Base-by-base conservation (phyloP, 1,284 basidiomycete genomes). In the Rhodotorula sp. region DNA sequence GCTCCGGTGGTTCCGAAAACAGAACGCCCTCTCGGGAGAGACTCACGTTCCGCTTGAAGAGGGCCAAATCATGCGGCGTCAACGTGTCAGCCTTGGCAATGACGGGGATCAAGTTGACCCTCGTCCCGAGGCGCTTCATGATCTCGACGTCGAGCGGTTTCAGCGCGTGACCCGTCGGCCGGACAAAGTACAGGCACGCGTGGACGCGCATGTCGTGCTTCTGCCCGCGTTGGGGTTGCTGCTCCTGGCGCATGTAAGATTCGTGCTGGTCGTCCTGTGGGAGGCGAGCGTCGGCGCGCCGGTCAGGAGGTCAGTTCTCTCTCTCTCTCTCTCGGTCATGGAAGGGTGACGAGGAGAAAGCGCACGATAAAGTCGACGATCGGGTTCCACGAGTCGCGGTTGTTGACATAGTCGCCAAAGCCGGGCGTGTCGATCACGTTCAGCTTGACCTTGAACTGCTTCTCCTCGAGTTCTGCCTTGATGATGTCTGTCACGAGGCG, bases 381-480 rank as follows among this genome's bases (percentile, higher is more conserved):
- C 69, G 97, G 96, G 29, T 89, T 86, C 96, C 96, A 99, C 58
- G 92, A 93, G 83, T 99, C 96, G 73, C 93, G 89, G 87, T 99
- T 99, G 90, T 99, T 98, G 84, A 99, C 94, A 80, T 98, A 98
- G 89, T 99, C 96, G 56, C 96, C 96, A 78, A 98, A 99, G 26
- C 96, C 96, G 71, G 96, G 96, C 31, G 95, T 98, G 84, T 99
- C 96, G 79, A 99, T 96, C 81, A 98, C 95, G 39, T 92, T 96
- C 74, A 99, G 89, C 87, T 98, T 98, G 85, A 97, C 95, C 84
- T 95, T 97, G 89, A 99, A 99, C 80, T 93, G 91, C 83, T 97
- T 93, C 85, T 99, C 96, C 84, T 99, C 97, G 47, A 99, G 89
- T 85, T 84, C 83, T 51, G 83, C 97, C 91, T 71, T 83, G 79